Evolutionary conservation across 805 yeast species (phyloP).

Genomic region (Metschnikowia picachoensis): DNA sequence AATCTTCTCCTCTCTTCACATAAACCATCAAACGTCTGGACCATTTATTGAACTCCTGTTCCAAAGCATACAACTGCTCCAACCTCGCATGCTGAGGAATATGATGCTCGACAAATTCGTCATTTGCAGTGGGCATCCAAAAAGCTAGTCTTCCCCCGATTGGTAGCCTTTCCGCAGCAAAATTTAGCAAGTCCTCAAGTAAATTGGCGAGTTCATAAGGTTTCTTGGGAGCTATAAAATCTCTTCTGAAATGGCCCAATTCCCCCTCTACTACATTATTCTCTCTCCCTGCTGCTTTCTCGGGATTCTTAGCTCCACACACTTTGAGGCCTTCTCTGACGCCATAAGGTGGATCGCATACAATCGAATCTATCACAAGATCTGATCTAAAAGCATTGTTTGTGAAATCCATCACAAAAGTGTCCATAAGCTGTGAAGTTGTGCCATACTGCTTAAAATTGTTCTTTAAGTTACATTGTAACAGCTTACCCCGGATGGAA

Average conservation of each 20-base stretch:
- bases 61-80: constrained; percentile 68
- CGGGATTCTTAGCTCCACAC: constrained; percentile 73
- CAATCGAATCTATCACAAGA: constrained; percentile 69
- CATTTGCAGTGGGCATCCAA: constrained; percentile 98
- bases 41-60: constrained; percentile 92
- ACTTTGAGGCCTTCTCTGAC: constrained; percentile 94
- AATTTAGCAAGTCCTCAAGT: constrained; percentile 71
- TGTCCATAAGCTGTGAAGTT: constrained; percentile 58
- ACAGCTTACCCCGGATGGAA: constrained; percentile 64
- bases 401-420: constrained; percentile 90
- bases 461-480: constrained; percentile 46
- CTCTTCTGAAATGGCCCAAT: constrained; percentile 70
- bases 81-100: constrained; percentile 78
- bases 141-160: constrained; percentile 79
- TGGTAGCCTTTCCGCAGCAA: constrained; percentile 68
- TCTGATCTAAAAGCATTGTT: constrained; percentile 71
- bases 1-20: constrained; percentile 52
- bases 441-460: constrained; percentile 78
- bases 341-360: constrained; percentile 98
- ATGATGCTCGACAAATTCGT: constrained; percentile 61
- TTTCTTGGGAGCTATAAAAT: constrained; percentile 89
- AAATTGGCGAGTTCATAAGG: constrained; percentile 78
- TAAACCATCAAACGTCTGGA: constrained; percentile 82
- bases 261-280: constrained; percentile 71
- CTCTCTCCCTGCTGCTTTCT: constrained; percentile 70